phyloP scores from a whole-genome alignment of 805 yeast species.

The Millerozyma acaciae region DNA sequence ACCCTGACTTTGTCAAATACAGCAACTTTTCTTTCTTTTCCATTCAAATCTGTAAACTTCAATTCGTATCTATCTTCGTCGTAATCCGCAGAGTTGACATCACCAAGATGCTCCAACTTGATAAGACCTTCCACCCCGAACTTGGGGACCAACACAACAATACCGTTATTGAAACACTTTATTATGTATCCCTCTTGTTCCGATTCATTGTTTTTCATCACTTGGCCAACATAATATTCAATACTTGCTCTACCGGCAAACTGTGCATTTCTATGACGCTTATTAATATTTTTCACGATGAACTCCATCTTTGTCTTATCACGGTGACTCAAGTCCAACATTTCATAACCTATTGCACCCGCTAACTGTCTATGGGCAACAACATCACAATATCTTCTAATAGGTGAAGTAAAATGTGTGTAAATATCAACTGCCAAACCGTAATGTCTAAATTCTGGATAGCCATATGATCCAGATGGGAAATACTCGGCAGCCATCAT shows the following conservation, averaged over 20 bases:
- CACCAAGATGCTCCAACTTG: conserved; percentile 70
- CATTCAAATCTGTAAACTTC: conserved; percentile 47
- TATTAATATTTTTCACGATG: conserved; percentile 84
- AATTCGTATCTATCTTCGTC: conserved; percentile 78
- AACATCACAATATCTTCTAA: conserved; percentile 95
- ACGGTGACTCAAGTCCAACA: conserved; percentile 73
- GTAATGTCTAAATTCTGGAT: conserved; percentile 91
- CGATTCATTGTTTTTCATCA: conserved; percentile 79
- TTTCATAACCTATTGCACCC: conserved; percentile 95
- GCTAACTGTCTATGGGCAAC: conserved; percentile 97
- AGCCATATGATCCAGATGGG: conserved; percentile 83
- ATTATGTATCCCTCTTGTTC: conserved; percentile 87
- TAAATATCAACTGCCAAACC: conserved; percentile 97
- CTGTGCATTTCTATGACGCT: conserved; percentile 95
- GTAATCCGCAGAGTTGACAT: conserved; percentile 57
- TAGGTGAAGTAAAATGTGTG: conserved; percentile 98
- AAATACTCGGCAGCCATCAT: conserved; percentile 99
- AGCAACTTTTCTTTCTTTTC: conserved; percentile 46
- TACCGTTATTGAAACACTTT: conserved; percentile 89
- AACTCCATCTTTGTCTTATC: conserved; percentile 88
- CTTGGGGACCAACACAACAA: conserved; percentile 90
- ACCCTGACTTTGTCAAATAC: conserved; percentile 87
- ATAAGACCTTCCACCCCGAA: conserved; percentile 95
- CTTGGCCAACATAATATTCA: conserved; percentile 97
- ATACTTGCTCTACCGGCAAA: conserved; percentile 98